Evolutionary conservation across 129 eudicot species (phyloP).

Genomic region (Arctium minus): DNA sequence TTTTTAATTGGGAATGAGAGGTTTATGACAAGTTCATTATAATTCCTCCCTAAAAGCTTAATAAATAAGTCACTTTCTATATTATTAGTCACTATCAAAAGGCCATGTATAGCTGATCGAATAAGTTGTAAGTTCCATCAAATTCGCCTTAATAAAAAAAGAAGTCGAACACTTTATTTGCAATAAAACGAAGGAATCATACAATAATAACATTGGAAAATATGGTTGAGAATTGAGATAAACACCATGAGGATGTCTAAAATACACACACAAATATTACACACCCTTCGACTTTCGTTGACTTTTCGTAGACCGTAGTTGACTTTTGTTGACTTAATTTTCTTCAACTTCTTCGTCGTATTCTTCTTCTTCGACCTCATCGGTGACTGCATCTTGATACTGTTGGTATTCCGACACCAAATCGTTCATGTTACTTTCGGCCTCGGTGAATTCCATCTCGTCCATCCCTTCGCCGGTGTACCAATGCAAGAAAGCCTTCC

Average conservation of each 20-base stretch:
- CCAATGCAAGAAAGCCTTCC: conserved; percentile 78
- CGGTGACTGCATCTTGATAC: conserved; percentile 63
- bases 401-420: conserved; percentile 78
- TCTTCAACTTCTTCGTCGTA: conserved; percentile 47
- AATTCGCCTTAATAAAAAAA: too few relatives aligned
- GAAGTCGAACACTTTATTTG: conserved; percentile 9
- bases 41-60: too few relatives aligned
- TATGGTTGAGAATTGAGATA: background rate
- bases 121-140: too few relatives aligned
- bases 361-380: conserved; percentile 43
- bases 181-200: conserved; percentile 14
- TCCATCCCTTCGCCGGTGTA: conserved; percentile 72
- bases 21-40: too few relatives aligned
- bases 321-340: conserved; percentile 14
- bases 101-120: too few relatives aligned
- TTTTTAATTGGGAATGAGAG: too few relatives aligned
- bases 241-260: background rate
- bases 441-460: conserved; percentile 72
- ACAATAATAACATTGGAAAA: conserved; percentile 10
- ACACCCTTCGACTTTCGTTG: conserved; percentile 20
- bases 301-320: background rate
- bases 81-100: background rate
- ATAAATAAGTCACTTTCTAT: too few relatives aligned
- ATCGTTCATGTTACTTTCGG: conserved; percentile 76
- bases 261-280: conserved; percentile 20